A percentile compares a stretch with the other conserved stretches of the same genome.
Conservation (phyloP, 768 basidiomycete species). For the Suillus spraguei region DNA sequence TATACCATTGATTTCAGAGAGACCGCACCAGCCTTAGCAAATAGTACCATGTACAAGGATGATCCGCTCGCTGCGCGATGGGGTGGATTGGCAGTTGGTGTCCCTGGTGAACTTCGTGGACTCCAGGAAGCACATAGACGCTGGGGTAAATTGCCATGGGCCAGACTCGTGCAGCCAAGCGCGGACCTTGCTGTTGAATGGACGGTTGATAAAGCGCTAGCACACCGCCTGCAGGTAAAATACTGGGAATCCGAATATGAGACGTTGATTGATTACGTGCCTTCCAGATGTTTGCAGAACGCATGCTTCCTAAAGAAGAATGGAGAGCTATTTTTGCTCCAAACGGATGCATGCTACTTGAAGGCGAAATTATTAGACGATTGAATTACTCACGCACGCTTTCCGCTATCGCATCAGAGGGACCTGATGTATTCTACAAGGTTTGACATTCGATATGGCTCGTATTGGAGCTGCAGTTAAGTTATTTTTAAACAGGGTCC, state of each 20-base stretch:
- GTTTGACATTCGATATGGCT: constrained; percentile 37
- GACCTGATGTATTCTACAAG: constrained; percentile 82
- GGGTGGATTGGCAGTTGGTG: constrained; percentile 87
- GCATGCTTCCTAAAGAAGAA: constrained; percentile 69
- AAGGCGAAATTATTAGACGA: constrained; percentile 75
- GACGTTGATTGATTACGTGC: constrained; percentile 10
- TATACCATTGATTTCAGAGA: constrained; percentile 89
- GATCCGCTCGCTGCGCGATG: constrained; percentile 54
- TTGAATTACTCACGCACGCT: constrained; percentile 81
- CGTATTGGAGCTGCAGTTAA: constrained; percentile 17
- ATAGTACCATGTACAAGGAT: constrained; percentile 73
- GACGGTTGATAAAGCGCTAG: constrained; percentile 79
- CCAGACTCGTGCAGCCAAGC: constrained; percentile 72
- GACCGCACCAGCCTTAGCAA: constrained; percentile 73
- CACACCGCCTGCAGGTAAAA: constrained; percentile 67
- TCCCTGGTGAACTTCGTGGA: constrained; percentile 90
- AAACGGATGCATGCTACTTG: constrained; percentile 63
- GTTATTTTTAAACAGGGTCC: constrained; percentile 52
- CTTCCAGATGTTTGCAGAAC: constrained; percentile 43
- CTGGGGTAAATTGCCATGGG: constrained; percentile 86
- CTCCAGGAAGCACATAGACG: constrained; percentile 79
- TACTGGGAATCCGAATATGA: constrained; percentile 5
- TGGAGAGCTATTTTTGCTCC: constrained; percentile 89
- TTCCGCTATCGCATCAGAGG: constrained; percentile 68
- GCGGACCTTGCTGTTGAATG: constrained; percentile 77